These are phyloP conservation scores for Turritis glabra DNA, from an alignment of 345 rosid species.

Conservation along the genomic window DNA sequence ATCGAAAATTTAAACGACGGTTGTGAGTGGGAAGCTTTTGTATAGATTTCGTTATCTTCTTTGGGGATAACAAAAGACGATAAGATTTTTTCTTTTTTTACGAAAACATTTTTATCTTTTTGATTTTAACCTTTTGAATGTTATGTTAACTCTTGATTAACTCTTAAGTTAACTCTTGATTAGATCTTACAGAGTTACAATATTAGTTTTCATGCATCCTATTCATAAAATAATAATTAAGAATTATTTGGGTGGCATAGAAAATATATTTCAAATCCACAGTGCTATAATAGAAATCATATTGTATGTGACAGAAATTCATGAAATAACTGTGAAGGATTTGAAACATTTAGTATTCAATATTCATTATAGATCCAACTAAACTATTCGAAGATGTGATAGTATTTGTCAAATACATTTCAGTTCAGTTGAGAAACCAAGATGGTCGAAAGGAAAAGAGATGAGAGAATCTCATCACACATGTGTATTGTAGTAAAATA, in stretches of 20 bases:
- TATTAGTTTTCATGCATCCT: not conserved
- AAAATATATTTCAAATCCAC: too few species aligned
- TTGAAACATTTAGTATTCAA: too few species aligned
- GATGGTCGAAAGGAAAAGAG: not conserved
- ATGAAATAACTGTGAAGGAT: too few species aligned
- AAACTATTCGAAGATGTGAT: not conserved
- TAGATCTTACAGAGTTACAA: too few species aligned
- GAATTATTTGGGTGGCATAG: not conserved
- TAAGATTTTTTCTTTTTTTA: not conserved
- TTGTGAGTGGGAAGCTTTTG: conserved; percentile 1
- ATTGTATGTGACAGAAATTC: too few species aligned
- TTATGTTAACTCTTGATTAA: not conserved
- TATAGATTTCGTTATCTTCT: conserved; percentile 14
- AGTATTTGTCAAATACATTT: not conserved
- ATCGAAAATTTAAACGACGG: not conserved
- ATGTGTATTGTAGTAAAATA: not conserved
- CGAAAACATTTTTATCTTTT: not conserved
- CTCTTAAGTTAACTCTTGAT: too few species aligned
- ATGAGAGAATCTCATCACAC: not conserved
- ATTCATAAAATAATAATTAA: too few species aligned
- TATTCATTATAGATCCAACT: too few species aligned
- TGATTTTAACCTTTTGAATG: not conserved
- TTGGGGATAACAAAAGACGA: not conserved
- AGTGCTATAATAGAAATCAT: not conserved
- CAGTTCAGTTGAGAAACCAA: not conserved